Base-by-base conservation (phyloP, 2,329 filamentous ascomycete genomes). In the Colletotrichum nymphaeae region DNA sequence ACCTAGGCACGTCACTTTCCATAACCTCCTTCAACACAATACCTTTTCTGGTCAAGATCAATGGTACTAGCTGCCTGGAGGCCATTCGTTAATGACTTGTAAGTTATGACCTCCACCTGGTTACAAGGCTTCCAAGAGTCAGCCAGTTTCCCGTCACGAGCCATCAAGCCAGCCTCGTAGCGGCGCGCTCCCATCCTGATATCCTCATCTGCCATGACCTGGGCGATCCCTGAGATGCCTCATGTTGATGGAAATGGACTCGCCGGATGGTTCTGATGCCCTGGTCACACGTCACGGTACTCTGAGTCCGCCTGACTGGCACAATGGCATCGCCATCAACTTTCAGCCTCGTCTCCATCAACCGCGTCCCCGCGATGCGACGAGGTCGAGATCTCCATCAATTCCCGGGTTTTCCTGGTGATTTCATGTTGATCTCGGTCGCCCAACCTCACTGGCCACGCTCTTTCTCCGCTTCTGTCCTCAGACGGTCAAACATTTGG, bases 1-100 rank as follows among this genome's bases (percentile, higher is more conserved):
- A 68, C 74, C 74, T 53, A 70, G 66, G 63, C 62, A 69, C 69
- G 57, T 72, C 67, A 69, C 69, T 71, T 60, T 69, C 59, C 56
- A 46, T 46, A 56, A 63, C 65, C 60, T 65, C 49, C 49, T 59
- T 59, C 70, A 59, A 62, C 53, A 64, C 70, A 59, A 64, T 57
- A 62, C 70, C 63, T 67, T 59, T 35, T 62, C 64, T 63, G 69
- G 63, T 62, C 37, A 57, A 60, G 46, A 62, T 65, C 58, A 65
- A 68, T 69, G 63, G 52, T 75, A 77, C 74, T 72, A 78, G 79
- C 79, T 83, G 80, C 81, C 81, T 84, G 81, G 79, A 77, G 78
- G 80, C 80, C 80, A 79, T 84, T 81, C 78, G 81, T 86, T 85
- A 81, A 87, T 88, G 85, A 86, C 83, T 86, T 84, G 86, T 88